These are phyloP conservation scores for Phytophthora hibernalis DNA, from an alignment of 352 stramenopile genomes.

Conservation along the genomic window DNA sequence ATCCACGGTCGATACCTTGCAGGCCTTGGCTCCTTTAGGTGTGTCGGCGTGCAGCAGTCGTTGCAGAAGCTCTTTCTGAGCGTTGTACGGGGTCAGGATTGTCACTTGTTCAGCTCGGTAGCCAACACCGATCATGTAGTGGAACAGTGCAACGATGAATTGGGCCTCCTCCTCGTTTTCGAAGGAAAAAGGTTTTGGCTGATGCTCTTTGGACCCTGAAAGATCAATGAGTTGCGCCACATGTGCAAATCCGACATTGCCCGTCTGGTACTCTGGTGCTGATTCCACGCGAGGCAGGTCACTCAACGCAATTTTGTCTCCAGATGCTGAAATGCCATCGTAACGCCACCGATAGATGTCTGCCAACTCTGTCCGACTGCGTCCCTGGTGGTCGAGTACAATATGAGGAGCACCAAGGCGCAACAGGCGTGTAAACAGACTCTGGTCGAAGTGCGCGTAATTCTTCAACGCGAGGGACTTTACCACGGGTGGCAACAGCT, in stretches of 20 bases:
- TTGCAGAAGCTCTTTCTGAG: conserved; percentile 93
- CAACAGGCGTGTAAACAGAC: conserved; percentile 95
- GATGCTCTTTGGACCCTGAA: conserved; percentile 59
- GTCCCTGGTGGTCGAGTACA: conserved; percentile 92
- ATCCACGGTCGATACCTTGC: conserved; percentile 93
- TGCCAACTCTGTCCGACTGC: conserved; percentile 86
- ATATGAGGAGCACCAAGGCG: conserved; percentile 93
- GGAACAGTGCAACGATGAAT: conserved; percentile 93
- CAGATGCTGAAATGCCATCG: conserved; percentile 21
- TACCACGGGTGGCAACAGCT: conserved; percentile 93
- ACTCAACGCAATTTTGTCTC: conserved; percentile 20
- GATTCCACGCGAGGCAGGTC: conserved; percentile 37
- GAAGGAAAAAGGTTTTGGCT: conserved; percentile 87
- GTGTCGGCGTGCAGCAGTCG: conserved; percentile 75
- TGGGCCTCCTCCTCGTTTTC: conserved; percentile 97
- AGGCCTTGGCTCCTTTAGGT: conserved; percentile 26
- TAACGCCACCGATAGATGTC: conserved; percentile 92
- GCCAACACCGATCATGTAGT: conserved; percentile 94
- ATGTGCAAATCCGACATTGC: conserved; percentile 92
- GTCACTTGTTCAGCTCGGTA: conserved; percentile 92
- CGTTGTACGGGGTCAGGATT: conserved; percentile 96
- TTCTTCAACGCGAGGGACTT: conserved; percentile 88
- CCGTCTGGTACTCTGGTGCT: conserved; percentile 44
- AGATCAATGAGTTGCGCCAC: conserved; percentile 93
- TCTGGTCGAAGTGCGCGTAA: conserved; percentile 95